These are phyloP conservation scores for Penicillium griseofulvum DNA, from an alignment of 2,329 filamentous ascomycete species.

Conservation along the genomic window DNA sequence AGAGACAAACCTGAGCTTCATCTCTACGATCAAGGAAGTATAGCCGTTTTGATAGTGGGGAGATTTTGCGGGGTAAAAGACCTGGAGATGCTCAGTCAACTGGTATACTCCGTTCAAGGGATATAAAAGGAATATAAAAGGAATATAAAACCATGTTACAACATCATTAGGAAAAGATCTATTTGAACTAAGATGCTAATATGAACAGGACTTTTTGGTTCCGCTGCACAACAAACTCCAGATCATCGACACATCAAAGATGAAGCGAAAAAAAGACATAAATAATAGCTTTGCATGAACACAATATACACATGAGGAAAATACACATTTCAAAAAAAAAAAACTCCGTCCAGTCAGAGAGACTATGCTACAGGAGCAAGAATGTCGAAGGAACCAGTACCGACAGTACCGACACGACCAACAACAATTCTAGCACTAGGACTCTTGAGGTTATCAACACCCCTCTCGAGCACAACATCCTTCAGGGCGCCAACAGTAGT, in stretches of 20 bases:
- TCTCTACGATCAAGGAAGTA: background rate
- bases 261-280: conserved; percentile 16
- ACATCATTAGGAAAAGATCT: conserved; percentile 15
- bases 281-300: conserved; percentile 15
- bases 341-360: conserved; percentile 16
- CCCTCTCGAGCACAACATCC: conserved; percentile 85
- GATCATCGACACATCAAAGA: conserved; percentile 38
- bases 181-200: conserved; percentile 29
- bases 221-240: conserved; percentile 38
- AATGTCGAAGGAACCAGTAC: conserved; percentile 90
- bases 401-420: conserved; percentile 75
- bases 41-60: background rate
- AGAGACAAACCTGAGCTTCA: background rate
- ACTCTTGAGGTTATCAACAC: conserved; percentile 82
- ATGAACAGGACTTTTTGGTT: conserved; percentile 36
- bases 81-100: too few relatives aligned
- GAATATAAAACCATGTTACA: background rate
- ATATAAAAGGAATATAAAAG: too few relatives aligned
- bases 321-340: conserved; percentile 17
- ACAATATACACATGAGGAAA: conserved; percentile 28
- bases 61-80: background rate
- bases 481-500: conserved; percentile 91
- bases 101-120: too few relatives aligned
- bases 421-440: conserved; percentile 87
- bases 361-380: conserved; percentile 54